Percentiles rank a stretch among this genome's conserved stretches.
These are phyloP conservation scores for Xylariales sp. DNA, from an alignment of 2,329 filamentous ascomycete species.

Conservation along the genomic window DNA sequence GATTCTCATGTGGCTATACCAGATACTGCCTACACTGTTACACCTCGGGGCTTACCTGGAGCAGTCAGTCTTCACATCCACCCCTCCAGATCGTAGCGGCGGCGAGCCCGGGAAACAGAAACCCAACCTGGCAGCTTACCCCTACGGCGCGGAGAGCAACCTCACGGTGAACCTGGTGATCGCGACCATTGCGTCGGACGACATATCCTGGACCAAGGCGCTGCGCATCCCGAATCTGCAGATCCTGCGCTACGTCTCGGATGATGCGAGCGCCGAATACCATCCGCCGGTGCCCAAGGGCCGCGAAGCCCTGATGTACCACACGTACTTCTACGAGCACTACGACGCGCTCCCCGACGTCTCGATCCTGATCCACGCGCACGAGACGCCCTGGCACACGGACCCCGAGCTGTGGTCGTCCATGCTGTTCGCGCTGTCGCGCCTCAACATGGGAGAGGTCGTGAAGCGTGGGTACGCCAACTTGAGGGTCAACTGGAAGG, in stretches of 20 bases:
- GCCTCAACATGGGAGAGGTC: conserved; percentile 32
- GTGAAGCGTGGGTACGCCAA: conserved; percentile 49
- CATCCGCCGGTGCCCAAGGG: conserved; percentile 51
- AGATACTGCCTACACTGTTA: neutral
- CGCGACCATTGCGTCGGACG: conserved; percentile 21
- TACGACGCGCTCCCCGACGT: conserved; percentile 56
- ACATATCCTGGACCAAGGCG: conserved; percentile 26
- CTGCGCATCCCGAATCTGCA: conserved; percentile 27
- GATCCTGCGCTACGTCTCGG: conserved; percentile 42
- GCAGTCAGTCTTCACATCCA: neutral
- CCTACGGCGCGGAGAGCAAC: conserved; percentile 10
- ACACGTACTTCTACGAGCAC: conserved; percentile 57
- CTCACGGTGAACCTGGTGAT: conserved; percentile 26
- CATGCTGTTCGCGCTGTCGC: conserved; percentile 26
- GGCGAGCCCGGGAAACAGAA: neutral
- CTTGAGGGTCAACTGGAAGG: conserved; percentile 48
- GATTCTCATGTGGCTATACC: conserved; percentile 9
- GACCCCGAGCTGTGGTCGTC: conserved; percentile 29
- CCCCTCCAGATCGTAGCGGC: neutral
- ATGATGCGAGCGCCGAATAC: conserved; percentile 39
- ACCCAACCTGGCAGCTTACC: conserved; percentile 14
- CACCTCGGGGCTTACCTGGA: neutral
- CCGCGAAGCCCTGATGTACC: conserved; percentile 58
- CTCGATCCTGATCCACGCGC: conserved; percentile 57
- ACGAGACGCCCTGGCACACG: conserved; percentile 38